A percentile compares a stretch with the other conserved stretches of the same genome.
Conservation (phyloP, 2,329 filamentous ascomycete species). For the Penicillium sp. region DNA sequence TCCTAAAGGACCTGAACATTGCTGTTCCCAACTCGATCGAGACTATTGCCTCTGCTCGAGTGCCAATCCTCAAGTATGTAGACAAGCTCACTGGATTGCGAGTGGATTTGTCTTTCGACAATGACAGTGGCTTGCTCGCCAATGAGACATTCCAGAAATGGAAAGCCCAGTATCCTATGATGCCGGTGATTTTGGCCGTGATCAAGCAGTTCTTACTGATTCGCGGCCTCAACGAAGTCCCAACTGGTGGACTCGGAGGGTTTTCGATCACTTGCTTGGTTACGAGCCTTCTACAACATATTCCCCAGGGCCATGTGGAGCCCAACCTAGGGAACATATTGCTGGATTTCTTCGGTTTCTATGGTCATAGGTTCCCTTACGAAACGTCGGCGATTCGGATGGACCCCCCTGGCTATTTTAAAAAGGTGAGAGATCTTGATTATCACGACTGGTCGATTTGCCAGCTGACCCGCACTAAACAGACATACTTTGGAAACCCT, state of each 20-base stretch:
- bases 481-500: constrained; percentile 51
- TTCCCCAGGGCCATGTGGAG: constrained; percentile 65
- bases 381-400: constrained; percentile 68
- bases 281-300: constrained; percentile 77
- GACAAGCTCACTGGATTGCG: constrained; percentile 74
- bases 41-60: constrained; percentile 70
- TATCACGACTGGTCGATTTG: neutral
- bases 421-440: constrained; percentile 59
- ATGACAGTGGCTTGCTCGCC: constrained; percentile 73
- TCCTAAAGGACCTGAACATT: constrained; percentile 56
- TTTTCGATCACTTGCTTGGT: constrained; percentile 94
- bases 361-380: constrained; percentile 77
- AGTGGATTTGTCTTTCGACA: constrained; percentile 94
- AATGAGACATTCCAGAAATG: constrained; percentile 76
- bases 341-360: constrained; percentile 84
- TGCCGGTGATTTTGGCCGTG: constrained; percentile 80
- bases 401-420: constrained; percentile 67
- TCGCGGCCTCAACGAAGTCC: constrained; percentile 85
- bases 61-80: constrained; percentile 88
- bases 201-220: constrained; percentile 92
- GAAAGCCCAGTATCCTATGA: constrained; percentile 74
- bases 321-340: constrained; percentile 75
- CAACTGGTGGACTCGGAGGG: constrained; percentile 84
- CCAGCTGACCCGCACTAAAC: constrained; percentile 31
- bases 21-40: constrained; percentile 59